A percentile compares a stretch with the other conserved stretches of the same genome.
Evolutionary conservation across 2,329 filamentous ascomycete species (phyloP).

Genomic region (Botryotinia globosa): DNA sequence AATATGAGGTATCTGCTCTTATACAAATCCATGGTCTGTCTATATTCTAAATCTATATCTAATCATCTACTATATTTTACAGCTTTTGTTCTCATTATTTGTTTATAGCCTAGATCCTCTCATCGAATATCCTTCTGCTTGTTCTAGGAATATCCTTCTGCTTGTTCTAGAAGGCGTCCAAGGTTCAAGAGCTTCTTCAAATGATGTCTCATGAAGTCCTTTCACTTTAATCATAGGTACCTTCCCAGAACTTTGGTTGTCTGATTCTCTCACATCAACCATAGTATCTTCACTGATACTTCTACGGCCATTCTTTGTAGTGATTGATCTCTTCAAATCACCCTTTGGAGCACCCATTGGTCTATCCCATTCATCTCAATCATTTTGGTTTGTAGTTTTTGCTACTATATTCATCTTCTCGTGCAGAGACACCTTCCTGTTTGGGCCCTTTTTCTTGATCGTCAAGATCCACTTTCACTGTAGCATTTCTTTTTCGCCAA

Average conservation of each 20-base stretch:
- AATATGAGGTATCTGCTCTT: background rate
- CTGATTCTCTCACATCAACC: background rate
- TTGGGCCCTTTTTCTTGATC: constrained; percentile 3
- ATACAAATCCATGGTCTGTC: background rate
- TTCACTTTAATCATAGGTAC: background rate
- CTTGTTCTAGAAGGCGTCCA: background rate
- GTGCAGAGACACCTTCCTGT: background rate
- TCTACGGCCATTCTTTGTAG: background rate
- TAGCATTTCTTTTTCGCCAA: constrained; percentile 8
- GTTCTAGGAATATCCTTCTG: background rate
- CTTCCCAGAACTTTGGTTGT: background rate
- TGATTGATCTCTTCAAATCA: background rate
- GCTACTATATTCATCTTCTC: background rate
- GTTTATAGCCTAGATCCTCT: background rate
- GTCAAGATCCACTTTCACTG: background rate
- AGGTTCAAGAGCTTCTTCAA: background rate
- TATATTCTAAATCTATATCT: background rate
- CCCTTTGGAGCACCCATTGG: background rate
- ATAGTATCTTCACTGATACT: background rate
- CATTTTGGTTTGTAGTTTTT: background rate
- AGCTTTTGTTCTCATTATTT: background rate
- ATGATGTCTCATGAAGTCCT: background rate
- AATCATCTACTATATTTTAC: background rate
- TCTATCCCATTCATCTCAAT: background rate
- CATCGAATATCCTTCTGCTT: background rate